Base-by-base conservation (phyloP, 1,139 yeast genomes). In the Yamadazyma kanchanaburiensis region DNA sequence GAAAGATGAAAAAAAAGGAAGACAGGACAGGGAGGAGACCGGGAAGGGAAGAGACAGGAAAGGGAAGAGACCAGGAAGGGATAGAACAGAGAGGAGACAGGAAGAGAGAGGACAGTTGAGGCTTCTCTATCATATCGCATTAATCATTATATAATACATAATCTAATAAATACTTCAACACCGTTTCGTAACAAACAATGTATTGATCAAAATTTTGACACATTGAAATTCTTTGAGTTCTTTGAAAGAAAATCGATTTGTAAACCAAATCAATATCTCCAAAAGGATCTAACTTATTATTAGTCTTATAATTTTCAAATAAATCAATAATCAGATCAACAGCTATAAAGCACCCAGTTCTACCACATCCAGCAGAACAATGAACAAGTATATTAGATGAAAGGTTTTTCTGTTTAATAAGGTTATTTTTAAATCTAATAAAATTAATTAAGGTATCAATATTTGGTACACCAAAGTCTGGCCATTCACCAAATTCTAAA, bases 331-430 rank as follows among this genome's bases (percentile, higher is more conserved):
- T 49, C 43, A 51, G 45, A 39, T 58, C 64, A 12, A 81, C 48
- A 1, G 87, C 76, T 9, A 84, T 75, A 44, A 74, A 83, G 1
- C 89, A 81, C 2, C 94, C 94, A 0, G 94, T 77, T 38, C 94
- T 61, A 6, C 94, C 94, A 33, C 86, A 85, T 0, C 94, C 94
- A 0, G 94, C 94, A 3, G 88, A 79, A 49, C 94, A 84, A 51
- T 84, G 94, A 22, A 67, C 72, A 15, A 67, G 32, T 4, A 57
- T 39, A 29, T 58, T 54, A 18, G 48, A 42, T 16, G 48, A 46
- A 36, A 51, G 37, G 19, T 42, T 26, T 10, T 48, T 28, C 38
- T 41, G 13, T 35, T 35, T 16, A 39, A 52, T 42, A 20, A 74
- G 43, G 14, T 53, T 37, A 37, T 70, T 64, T 46, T 82, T 83